Evolutionary conservation across 2,329 filamentous ascomycete genomes (phyloP), one percentile per base, ranked within the genome.

Genomic region (Aspergillus unguis): DNA sequence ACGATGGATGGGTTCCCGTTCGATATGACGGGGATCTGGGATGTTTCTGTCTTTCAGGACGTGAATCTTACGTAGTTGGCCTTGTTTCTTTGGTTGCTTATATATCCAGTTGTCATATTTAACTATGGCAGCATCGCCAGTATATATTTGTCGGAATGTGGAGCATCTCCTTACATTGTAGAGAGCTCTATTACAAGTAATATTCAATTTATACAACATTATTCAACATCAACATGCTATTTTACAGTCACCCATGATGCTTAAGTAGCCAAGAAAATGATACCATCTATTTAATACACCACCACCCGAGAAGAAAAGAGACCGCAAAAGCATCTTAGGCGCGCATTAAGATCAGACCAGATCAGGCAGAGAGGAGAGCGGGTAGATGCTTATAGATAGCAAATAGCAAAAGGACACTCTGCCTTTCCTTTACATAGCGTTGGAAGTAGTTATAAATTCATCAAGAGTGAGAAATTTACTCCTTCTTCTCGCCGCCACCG

Each of bases 21-120:
- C 54, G 72, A 75, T 54, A 75, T 75, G 72, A 75, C 72, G 5
- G 72, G 72, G 28, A 75, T 75, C 35, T 75, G 72, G 72, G 72
- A 75, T 59, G 68, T 74, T 9, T 72, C 72, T 33, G 71, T 73
- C 37, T 71, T 72, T 54, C 71, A 73, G 46, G 70, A 72, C 43
- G 67, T 71, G 25, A 71, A 71, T 58, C 55, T 71, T 26, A 53
- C 53, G 8, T 61, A 46, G 46, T 7, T 25, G n/a, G 23, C 5
- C 32, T 9, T 17, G 5, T 17, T 25, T 3, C 8, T 5, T 33
- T 25, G 5, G 25, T 29, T 28, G 7, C 17, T 27, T 50, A 44
- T 50, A 50, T 50, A 50, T 38, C 46, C 46, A 29, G 10, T 35
- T 43, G 31, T 25, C 41, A 50, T 33, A 17, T 50, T 50, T 27